phyloP scores from a whole-genome alignment of 371 early-diverging fungal genomes.

The Circinella umbellata region DNA sequence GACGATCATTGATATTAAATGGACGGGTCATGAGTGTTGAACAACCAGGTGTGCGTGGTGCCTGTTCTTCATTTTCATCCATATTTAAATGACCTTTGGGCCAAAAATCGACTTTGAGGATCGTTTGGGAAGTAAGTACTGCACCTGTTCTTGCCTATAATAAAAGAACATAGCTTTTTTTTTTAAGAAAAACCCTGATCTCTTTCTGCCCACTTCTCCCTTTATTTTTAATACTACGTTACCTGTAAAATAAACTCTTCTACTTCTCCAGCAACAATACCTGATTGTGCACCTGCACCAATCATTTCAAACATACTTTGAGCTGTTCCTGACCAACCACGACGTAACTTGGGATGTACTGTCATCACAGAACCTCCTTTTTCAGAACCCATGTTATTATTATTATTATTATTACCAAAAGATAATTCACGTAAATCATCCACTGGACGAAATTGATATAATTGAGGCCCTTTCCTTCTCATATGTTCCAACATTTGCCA shows the following conservation, averaged over 20 bases:
- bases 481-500: conserved; percentile 65
- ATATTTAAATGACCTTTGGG: conserved; percentile 28
- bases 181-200: not conserved
- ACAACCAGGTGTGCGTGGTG: not conserved
- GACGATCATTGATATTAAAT: not conserved
- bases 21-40: not conserved
- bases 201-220: too few species aligned
- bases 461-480: conserved; percentile 52
- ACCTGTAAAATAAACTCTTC: conserved; percentile 68
- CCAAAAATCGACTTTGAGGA: conserved; percentile 80
- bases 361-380: not conserved
- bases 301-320: conserved; percentile 58
- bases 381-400: not conserved
- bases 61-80: conserved; percentile 5
- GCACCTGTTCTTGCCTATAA: conserved; percentile 62
- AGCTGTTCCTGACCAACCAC: conserved; percentile 18
- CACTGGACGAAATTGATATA: conserved; percentile 69
- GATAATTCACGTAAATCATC: conserved; percentile 61
- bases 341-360: not conserved
- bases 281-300: conserved; percentile 38
- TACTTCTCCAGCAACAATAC: conserved; percentile 53
- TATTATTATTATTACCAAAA: not conserved
- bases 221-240: conserved; percentile 1
- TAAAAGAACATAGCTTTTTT: not conserved
- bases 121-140: conserved; percentile 71